Conservation (phyloP, 179 eudicot species). For the Camellia oleifera region DNA sequence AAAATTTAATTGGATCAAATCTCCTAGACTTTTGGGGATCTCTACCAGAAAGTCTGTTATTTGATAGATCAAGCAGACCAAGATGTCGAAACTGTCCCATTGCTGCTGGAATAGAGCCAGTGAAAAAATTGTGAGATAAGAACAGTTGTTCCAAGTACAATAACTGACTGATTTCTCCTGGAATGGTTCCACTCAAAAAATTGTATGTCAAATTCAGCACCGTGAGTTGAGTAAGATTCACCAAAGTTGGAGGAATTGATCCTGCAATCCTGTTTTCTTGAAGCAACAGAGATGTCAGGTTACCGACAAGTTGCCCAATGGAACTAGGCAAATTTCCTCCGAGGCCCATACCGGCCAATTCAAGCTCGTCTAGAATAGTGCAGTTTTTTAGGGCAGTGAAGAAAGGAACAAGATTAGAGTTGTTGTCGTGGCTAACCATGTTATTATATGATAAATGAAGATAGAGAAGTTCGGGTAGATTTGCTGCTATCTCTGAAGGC, state of each 20-base stretch:
- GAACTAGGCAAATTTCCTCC: conserved; percentile 31
- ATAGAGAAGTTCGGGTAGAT: conserved; percentile 10
- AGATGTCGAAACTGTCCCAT: conserved; percentile 23
- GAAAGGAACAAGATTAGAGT: conserved; percentile 37
- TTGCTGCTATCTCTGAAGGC: conserved; percentile 25
- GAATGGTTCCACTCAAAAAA: conserved; percentile 27
- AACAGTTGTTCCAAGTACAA: conserved; percentile 13
- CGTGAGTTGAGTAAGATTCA: conserved; percentile 18
- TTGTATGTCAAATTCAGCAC: conserved; percentile 32
- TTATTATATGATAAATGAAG: conserved; percentile 34
- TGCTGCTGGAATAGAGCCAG: conserved; percentile 26
- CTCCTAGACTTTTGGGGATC: conserved; percentile 30
- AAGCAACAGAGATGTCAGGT: conserved; percentile 16
- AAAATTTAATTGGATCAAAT: conserved; percentile 12
- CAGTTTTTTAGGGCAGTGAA: conserved; percentile 33
- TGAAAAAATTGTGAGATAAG: conserved; percentile 31
- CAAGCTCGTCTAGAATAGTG: conserved; percentile 21
- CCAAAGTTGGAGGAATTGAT: conserved; percentile 29
- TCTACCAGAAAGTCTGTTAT: conserved; percentile 27
- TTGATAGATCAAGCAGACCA: conserved; percentile 30
- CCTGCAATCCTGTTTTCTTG: conserved; percentile 32
- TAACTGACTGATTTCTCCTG: conserved; percentile 23
- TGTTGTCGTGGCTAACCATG: conserved; percentile 31
- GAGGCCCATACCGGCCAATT: conserved; percentile 33
- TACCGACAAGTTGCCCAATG: conserved; percentile 15